A percentile compares a stretch with the other conserved stretches of the same genome.
Evolutionary conservation across 805 yeast species (phyloP).

Genomic region (Millerozyma acaciae): DNA sequence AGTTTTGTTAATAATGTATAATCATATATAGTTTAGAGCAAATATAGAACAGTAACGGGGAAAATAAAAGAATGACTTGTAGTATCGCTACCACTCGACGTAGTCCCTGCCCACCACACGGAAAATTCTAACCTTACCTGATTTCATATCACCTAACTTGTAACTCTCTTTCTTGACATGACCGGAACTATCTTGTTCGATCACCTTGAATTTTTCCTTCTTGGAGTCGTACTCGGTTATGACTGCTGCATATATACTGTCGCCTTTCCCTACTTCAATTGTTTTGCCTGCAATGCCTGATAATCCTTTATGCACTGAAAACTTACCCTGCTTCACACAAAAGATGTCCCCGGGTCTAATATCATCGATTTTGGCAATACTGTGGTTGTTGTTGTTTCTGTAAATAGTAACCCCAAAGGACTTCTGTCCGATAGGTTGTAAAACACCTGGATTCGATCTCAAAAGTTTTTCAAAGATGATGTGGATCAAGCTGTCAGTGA

Average conservation of each 20-base stretch:
- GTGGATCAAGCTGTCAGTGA: constrained; percentile 23
- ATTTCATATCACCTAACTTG: constrained; percentile 65
- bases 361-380: constrained; percentile 52
- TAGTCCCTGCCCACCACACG: constrained; percentile 71
- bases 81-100: constrained; percentile 66
- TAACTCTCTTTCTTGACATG: constrained; percentile 58
- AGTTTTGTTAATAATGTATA: too few relatives aligned
- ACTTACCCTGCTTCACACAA: constrained; percentile 70
- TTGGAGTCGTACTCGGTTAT: constrained; percentile 70
- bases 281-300: constrained; percentile 25
- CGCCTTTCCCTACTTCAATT: constrained; percentile 55
- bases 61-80: too few relatives aligned
- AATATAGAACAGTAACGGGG: too few relatives aligned
- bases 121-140: constrained; percentile 77
- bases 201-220: constrained; percentile 67
- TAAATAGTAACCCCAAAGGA: constrained; percentile 74
- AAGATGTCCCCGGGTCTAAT: constrained; percentile 82
- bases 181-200: constrained; percentile 51
- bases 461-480: constrained; percentile 17
- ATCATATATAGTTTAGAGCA: neutral
- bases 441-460: constrained; percentile 15
- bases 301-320: constrained; percentile 62
- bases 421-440: constrained; percentile 60
- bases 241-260: constrained; percentile 46
- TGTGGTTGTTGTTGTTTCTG: constrained; percentile 38